Conservation (phyloP, 441 rosid species). For the Pelargonium fulgidum region DNA sequence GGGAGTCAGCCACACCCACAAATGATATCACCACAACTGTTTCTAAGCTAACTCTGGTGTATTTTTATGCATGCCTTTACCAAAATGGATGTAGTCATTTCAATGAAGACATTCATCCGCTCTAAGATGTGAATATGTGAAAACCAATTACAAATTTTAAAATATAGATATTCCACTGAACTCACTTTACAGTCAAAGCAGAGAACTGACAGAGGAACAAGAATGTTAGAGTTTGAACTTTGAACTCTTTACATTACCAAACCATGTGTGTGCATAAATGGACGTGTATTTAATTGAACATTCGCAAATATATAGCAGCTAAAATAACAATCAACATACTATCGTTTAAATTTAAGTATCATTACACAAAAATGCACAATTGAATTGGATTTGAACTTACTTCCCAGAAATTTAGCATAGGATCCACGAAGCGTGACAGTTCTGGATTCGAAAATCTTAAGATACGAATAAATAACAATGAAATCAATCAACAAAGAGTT, state of each 20-base stretch:
- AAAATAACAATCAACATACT: constrained; percentile 8
- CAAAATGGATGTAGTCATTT: no score
- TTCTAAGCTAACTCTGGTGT: no score
- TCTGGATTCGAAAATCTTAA: constrained; percentile 47
- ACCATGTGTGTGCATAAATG: neutral
- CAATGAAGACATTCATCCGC: no score
- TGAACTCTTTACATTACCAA: neutral
- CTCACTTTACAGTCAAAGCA: no score
- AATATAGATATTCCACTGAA: no score
- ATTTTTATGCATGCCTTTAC: no score
- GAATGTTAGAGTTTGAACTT: neutral
- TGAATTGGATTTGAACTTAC: constrained; percentile 30
- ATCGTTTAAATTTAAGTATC: neutral
- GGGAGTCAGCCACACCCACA: no score
- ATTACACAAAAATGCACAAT: neutral
- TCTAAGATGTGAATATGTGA: no score
- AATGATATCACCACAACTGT: no score
- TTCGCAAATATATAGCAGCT: neutral
- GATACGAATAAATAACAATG: constrained; percentile 15
- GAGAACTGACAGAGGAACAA: no score
- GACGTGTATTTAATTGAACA: neutral
- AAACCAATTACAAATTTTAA: no score
- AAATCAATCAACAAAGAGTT: constrained; percentile 12
- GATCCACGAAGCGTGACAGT: constrained; percentile 45
- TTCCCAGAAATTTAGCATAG: constrained; percentile 77